Evolutionary conservation across 768 basidiomycete species (phyloP), one percentile per base, ranked within the genome.

Genomic region (Pleurotus tuber-regium): DNA sequence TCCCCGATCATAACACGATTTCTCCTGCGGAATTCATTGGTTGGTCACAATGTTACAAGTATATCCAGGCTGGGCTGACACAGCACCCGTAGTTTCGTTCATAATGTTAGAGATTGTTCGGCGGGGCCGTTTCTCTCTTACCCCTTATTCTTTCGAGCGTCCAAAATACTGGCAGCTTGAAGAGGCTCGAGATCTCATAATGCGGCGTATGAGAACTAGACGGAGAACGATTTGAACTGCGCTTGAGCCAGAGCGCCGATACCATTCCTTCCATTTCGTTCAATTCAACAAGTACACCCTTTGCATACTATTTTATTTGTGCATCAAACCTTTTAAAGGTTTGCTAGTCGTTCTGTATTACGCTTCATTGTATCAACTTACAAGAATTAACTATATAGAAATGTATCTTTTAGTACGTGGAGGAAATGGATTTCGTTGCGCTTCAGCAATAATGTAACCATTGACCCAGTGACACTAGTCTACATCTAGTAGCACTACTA

Each of bases 61-160:
- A 29, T 23, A 41, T 40, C 53, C 26, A 35, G 50, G 14, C 12
- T 21, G 38, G 7, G 24, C 47, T 63, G 33, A 70, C n/a, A n/a
- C 53, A 18, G 3, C 4, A 10, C 29, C 11, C 18, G 25, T 52
- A 82, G 82, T 84, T 6, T 81, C 80, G 11, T 83, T 84, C 62
- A 68, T 85, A 29, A 75, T 85, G 66, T 78, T 85, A 73, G 83
- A 85, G 61, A 78, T 83, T 26, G 62, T 85, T 12, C 80, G 83
- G 24, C 75, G 82, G 41, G 77, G 80, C 35, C 77, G 80, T 28
- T 85, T 84, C 59, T 65, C 59, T 51, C 73, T 79, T 9, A 73
- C 75, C 21, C 70, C 75, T 4, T 82, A 76, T 52, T 62, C 67
- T 4, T 76, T 78, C 33, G 74, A 75, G 47, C 76, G 73, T 38